phyloP scores from a whole-genome alignment of 2,329 filamentous ascomycete species.

The Trichoderma atrobrunneum region DNA sequence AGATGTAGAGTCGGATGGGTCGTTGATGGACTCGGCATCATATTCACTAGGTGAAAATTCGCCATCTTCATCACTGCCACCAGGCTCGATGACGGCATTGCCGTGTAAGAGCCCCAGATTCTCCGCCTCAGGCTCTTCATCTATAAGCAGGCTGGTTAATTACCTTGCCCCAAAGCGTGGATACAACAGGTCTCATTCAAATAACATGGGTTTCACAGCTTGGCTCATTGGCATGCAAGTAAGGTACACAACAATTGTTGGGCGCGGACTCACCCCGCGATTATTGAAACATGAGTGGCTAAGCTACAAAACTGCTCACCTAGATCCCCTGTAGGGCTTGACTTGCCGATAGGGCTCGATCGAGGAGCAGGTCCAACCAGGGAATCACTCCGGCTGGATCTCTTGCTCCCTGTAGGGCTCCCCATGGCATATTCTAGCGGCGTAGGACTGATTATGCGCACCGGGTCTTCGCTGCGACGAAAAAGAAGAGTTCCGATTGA shows the following conservation, averaged over 20 bases:
- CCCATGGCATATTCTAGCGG: background rate
- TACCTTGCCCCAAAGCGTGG: background rate
- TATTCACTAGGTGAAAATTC: conserved; percentile 33
- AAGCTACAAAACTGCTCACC: background rate
- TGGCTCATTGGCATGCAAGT: background rate
- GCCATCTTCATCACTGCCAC: conserved; percentile 34
- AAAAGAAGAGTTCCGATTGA: background rate
- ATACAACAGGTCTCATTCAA: background rate
- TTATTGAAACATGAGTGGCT: background rate
- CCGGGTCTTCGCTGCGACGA: background rate
- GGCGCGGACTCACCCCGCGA: background rate
- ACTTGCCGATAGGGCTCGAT: background rate
- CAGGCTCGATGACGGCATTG: conserved; percentile 31
- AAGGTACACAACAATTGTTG: background rate
- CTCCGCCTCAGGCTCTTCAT: background rate
- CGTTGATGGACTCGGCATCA: conserved; percentile 10
- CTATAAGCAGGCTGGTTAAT: background rate
- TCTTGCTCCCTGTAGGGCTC: conserved; percentile 13
- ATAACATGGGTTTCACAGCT: background rate
- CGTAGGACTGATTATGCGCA: background rate
- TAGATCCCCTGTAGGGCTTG: background rate
- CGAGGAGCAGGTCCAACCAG: conserved; percentile 2
- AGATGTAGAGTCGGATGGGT: conserved; percentile 8
- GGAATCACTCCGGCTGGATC: conserved; percentile 17
- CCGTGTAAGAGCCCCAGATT: conserved; percentile 31